Conservation (phyloP, 139 green algal genomes). For the Closterium sp. region DNA sequence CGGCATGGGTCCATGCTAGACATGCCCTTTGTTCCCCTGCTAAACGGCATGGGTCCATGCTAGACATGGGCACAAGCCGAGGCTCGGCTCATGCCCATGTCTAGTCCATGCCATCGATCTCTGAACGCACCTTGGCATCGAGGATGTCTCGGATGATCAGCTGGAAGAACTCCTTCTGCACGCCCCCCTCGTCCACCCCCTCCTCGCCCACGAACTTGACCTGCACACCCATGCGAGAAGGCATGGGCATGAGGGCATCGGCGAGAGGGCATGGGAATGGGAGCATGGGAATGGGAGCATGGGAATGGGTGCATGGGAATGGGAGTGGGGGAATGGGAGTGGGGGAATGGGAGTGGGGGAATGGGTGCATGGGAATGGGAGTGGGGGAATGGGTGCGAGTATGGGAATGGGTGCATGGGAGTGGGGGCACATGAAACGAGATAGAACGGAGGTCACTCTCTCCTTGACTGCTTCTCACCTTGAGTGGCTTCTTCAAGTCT, state of each 20-base stretch:
- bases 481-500: conserved; percentile 37
- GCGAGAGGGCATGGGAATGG: no score
- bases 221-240: conserved; percentile 70
- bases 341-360: background rate
- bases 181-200: conserved; percentile 83
- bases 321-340: background rate
- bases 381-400: no score
- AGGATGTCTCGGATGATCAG: conserved; percentile 63
- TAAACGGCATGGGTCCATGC: no score
- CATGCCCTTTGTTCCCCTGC: no score
- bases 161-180: conserved; percentile 91
- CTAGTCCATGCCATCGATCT: no score
- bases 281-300: background rate
- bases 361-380: no score
- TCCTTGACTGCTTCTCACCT: conserved; percentile 11
- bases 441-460: background rate
- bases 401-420: no score
- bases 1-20: no score
- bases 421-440: background rate
- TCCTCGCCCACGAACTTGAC: conserved; percentile 82
- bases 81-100: no score
- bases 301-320: background rate
- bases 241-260: background rate
- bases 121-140: conserved; percentile 29
- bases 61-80: no score